phyloP scores from a whole-genome alignment of 176 grass and related monocot genomes.

The Aegilops longissima region DNA sequence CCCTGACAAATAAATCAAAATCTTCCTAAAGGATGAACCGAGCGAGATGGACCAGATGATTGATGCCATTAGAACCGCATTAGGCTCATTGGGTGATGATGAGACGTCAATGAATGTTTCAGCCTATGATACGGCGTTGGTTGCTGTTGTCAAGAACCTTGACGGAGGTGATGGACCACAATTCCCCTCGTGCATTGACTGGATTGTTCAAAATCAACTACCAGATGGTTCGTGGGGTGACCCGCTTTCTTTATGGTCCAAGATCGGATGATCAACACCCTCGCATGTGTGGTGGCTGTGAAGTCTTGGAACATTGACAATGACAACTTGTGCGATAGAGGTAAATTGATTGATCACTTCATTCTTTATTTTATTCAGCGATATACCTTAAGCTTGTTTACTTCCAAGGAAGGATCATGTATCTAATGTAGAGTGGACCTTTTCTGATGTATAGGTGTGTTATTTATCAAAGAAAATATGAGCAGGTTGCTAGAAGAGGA shows the following conservation, averaged over 20 bases:
- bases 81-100: neutral
- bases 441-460: no score
- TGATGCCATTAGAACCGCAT: neutral
- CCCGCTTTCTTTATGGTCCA: neutral
- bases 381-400: no score
- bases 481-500: no score
- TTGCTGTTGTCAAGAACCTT: neutral
- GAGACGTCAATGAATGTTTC: neutral
- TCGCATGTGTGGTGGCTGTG: neutral
- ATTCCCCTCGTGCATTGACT: neutral
- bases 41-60: neutral
- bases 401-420: no score
- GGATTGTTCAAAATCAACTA: neutral
- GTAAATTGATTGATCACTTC: no score
- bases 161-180: neutral
- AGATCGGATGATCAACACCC: neutral
- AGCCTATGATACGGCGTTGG: neutral
- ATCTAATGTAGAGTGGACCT: no score
- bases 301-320: neutral
- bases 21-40: neutral
- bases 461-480: no score
- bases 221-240: neutral
- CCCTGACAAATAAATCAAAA: no score
- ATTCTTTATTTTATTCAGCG: no score
- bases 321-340: neutral